phyloP scores from a whole-genome alignment of 2,329 filamentous ascomycete genomes.

The Cadophora sp. region DNA sequence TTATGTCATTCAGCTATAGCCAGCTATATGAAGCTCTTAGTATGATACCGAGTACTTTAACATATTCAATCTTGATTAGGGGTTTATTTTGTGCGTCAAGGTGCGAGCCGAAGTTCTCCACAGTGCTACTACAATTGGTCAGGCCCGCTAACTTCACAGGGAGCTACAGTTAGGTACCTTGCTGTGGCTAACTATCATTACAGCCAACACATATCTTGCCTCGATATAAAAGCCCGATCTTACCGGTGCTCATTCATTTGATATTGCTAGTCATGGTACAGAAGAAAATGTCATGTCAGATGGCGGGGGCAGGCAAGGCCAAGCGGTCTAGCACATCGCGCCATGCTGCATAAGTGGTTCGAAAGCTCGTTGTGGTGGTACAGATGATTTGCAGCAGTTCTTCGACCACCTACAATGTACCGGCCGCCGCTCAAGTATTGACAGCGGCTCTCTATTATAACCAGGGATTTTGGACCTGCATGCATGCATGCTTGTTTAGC shows the following conservation, averaged over 20 bases:
- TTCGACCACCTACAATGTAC: constrained; percentile 11
- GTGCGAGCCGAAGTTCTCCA: neutral
- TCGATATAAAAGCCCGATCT: neutral
- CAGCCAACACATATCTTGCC: neutral
- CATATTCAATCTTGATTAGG: neutral
- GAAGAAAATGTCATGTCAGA: neutral
- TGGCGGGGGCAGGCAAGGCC: neutral
- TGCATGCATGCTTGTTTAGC: constrained; percentile 10
- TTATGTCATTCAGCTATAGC: neutral
- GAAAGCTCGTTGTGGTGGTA: neutral
- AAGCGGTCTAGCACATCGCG: neutral
- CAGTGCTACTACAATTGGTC: neutral
- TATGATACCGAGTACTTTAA: neutral
- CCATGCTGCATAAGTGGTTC: constrained; percentile 2
- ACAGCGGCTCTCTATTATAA: constrained; percentile 27
- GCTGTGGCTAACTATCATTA: neutral
- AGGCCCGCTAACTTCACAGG: no score
- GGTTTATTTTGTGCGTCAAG: neutral
- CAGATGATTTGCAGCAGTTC: constrained; percentile 30
- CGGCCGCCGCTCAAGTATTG: constrained; percentile 23
- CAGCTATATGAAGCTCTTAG: neutral
- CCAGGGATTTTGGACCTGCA: constrained; percentile 31
- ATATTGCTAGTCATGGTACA: neutral
- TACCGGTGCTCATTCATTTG: neutral
- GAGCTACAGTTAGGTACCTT: no score